These are phyloP conservation scores for Phytophthora pseudosyringae DNA, from an alignment of 352 stramenopile species.

Conservation along the genomic window DNA sequence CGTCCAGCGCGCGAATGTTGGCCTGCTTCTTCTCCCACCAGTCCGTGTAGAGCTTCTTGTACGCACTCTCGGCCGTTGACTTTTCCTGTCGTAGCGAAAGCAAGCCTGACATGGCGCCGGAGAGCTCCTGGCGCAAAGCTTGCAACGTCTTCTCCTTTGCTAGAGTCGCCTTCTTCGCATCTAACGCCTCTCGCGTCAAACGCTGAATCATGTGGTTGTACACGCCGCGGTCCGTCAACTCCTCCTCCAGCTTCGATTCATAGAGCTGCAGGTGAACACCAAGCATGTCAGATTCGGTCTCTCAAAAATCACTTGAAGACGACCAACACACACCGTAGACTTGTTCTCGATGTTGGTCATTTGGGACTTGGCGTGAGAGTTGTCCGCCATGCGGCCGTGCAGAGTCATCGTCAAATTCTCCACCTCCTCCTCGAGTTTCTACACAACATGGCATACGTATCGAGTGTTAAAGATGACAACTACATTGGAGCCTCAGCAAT, in stretches of 20 bases:
- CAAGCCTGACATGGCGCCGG: slow-evolving; percentile 54
- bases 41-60: slow-evolving; percentile 71
- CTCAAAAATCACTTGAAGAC: neutral
- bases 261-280: slow-evolving; percentile 53
- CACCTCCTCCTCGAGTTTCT: slow-evolving; percentile 83
- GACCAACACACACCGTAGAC: slow-evolving; percentile 48
- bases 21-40: slow-evolving; percentile 81
- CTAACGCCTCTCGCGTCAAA: slow-evolving; percentile 60
- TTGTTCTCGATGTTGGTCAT: slow-evolving; percentile 82
- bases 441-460: neutral
- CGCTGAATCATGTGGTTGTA: slow-evolving; percentile 89
- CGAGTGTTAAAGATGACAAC: neutral
- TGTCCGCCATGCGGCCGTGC: slow-evolving; percentile 64
- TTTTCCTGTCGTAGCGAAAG: slow-evolving; percentile 76
- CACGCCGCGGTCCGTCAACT: slow-evolving; percentile 69
- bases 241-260: slow-evolving; percentile 80
- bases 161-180: slow-evolving; percentile 69
- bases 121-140: slow-evolving; percentile 63
- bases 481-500: neutral
- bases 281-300: neutral
- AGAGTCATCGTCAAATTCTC: slow-evolving; percentile 76
- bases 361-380: slow-evolving; percentile 62
- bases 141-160: slow-evolving; percentile 69
- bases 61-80: slow-evolving; percentile 59
- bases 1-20: slow-evolving; percentile 73